A percentile compares a stretch with the other conserved stretches of the same genome.
These are phyloP conservation scores for Globisporangium paddicum DNA, from an alignment of 352 stramenopile species.

Conservation along the genomic window DNA sequence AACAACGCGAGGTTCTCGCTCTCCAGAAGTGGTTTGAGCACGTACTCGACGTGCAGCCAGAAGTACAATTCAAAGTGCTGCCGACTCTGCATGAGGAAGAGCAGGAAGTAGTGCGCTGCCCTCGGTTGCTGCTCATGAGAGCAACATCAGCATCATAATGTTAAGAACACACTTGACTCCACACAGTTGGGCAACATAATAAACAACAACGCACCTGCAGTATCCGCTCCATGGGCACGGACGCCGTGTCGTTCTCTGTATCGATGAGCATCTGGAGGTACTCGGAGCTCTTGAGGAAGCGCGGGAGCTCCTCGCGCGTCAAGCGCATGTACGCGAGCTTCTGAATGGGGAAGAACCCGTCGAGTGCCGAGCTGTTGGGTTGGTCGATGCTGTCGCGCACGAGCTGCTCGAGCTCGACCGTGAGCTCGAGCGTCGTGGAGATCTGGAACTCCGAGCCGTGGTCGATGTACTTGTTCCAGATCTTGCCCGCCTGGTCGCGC, in stretches of 20 bases:
- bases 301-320: conserved; percentile 74
- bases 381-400: conserved; percentile 64
- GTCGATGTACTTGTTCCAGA: conserved; percentile 87
- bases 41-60: conserved; percentile 85
- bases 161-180: background rate
- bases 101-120: conserved; percentile 80
- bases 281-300: conserved; percentile 80
- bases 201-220: conserved; percentile 34
- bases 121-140: conserved; percentile 41
- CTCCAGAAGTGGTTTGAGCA: conserved; percentile 68
- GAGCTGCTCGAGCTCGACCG: conserved; percentile 64
- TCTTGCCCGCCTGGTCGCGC: conserved; percentile 71
- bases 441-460: conserved; percentile 81
- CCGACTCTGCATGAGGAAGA: conserved; percentile 84
- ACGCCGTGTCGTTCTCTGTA: conserved; percentile 68
- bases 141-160: background rate
- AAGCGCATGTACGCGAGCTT: conserved; percentile 84
- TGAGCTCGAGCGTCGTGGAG: conserved; percentile 73
- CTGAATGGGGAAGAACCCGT: conserved; percentile 81
- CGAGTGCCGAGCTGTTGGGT: conserved; percentile 35
- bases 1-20: conserved; percentile 44
- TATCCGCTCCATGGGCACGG: conserved; percentile 76
- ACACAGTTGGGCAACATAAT: background rate
- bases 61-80: conserved; percentile 89
- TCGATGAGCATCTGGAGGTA: conserved; percentile 84